Base-by-base conservation (phyloP, 495 filamentous ascomycete species). In the Tuber umbilicatum region DNA sequence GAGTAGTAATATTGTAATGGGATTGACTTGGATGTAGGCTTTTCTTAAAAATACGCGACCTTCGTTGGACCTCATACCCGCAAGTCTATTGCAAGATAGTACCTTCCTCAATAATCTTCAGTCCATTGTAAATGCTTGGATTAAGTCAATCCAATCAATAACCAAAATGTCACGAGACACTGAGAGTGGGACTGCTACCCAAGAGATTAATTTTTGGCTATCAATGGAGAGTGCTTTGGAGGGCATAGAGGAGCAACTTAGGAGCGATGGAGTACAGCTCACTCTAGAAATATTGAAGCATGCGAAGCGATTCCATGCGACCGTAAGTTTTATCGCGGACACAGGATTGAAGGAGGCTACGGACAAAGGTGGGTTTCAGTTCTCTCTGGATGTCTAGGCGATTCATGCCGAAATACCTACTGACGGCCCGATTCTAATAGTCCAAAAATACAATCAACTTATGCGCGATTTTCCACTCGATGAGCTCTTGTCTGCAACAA, bases 191-290 rank as follows among this genome's bases (percentile, higher is more conserved):
- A 95, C 93, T 43, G 96, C 95, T 17, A 93, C 91, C 31, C 96
- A 97, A 82, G 95, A 99, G 82, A 97, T 98, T 80, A 97, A 97
- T 81, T 99, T 97, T 80, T 99, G 95, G 95, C 84, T 98, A 60
- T 93, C 93, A 1, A 96, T 98, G 90, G 95, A 99, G 82, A 91
- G 89, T 64, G 91, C 92, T 3, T 83, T 99, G 68, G 94, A 97
- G 79, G 90, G 90, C 19, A 96, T 99, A 75, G 94, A 97, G 83
- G 88, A 87, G 42, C 94, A 98, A 82, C 86, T 97, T 50, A 86
- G 90, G 70, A 92, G 93, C 76, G 93, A 97, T 69, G 95, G 95
- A 38, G 94, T 99, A 37, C 88, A 87, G 81, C 86, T 99, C 78
- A 98, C 96, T 0, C 88, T 99, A 84, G 94, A 98, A 78, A 92